Evolutionary conservation across 768 basidiomycete genomes (phyloP), one percentile per base, ranked within the genome.

Genomic region (Kwoniella dendrophila): DNA sequence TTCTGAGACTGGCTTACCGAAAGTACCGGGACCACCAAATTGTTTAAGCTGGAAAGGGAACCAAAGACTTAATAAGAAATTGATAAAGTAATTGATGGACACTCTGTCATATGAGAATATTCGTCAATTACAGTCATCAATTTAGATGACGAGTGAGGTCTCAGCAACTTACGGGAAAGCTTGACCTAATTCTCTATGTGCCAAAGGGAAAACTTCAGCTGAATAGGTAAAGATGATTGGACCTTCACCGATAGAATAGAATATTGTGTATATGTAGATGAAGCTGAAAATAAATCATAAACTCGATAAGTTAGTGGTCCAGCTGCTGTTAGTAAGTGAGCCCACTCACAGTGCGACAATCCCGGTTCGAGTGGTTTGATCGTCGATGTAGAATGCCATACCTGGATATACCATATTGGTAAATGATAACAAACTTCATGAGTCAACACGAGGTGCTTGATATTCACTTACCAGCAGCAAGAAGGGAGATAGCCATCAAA

Each of bases 131-230:
- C 26, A 18, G 12, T 18, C 20, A 16, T 54, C 26, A n/a, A 74
- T 57, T 32, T 73, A 56, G 52, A 54, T 74, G 68, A 72, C 59
- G 20, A 61, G 64, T 33, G 61, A 48, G 57, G 59, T 63, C 62
- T 69, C 64, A 60, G 59, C 45, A 14, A 44, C 44, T 32, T 66
- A 49, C 20, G 47, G 43, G 41, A 43, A 18, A 53, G 84, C 83
- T 88, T 90, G 90, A 43, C 88, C 89, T 80, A 88, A 83, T 70
- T 90, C 89, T 72, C 90, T 83, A 61, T 90, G 85, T 33, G 88
- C 88, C 43, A 91, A 83, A 4, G 92, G 92, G 85, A 90, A 96
- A 16, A 90, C 91, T 78, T 95, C 92, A 3, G 92, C 92, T 3
- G 90, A 92, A 75, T 93, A 94, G 40, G 67, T 68, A 70, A 75